Percentiles rank a stretch among this genome's conserved stretches.
phyloP scores from a whole-genome alignment of 1,284 basidiomycete species.

The Melampsora abietis-canadensis region DNA sequence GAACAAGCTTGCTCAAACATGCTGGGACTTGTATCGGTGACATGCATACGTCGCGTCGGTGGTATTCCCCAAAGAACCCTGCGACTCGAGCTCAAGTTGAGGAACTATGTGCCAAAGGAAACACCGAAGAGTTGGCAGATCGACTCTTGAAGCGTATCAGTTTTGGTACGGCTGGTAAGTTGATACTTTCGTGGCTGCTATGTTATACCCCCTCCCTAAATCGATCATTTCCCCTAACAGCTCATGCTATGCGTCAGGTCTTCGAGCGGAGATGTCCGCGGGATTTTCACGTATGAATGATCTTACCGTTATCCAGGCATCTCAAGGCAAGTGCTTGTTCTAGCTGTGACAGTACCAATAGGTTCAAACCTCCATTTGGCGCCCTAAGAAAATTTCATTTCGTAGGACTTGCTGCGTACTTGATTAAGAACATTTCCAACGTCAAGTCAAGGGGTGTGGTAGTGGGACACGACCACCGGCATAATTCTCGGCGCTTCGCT shows the following conservation, averaged over 20 bases:
- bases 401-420: conserved; percentile 70
- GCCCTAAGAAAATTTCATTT: conserved; percentile 14
- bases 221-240: no score
- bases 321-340: conserved; percentile 60
- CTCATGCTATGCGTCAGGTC: conserved; percentile 57
- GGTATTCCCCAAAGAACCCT: conserved; percentile 57
- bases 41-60: background rate
- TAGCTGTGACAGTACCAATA: conserved; percentile 7
- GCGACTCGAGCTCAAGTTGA: conserved; percentile 61
- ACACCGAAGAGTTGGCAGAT: conserved; percentile 60
- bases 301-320: conserved; percentile 73
- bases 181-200: no score
- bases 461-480: conserved; percentile 71
- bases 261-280: conserved; percentile 76
- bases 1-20: background rate
- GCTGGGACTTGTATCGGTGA: background rate
- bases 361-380: background rate
- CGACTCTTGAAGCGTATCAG: conserved; percentile 70
- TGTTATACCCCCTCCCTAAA: no score
- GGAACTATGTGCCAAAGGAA: conserved; percentile 57
- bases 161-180: conserved; percentile 76
- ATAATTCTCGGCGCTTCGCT: conserved; percentile 74
- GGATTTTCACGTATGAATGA: conserved; percentile 84
- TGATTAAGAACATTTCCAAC: conserved; percentile 59
- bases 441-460: conserved; percentile 67